Base-by-base conservation (phyloP, 2,329 filamentous ascomycete species). In the Pseudogymnoascus sp. region DNA sequence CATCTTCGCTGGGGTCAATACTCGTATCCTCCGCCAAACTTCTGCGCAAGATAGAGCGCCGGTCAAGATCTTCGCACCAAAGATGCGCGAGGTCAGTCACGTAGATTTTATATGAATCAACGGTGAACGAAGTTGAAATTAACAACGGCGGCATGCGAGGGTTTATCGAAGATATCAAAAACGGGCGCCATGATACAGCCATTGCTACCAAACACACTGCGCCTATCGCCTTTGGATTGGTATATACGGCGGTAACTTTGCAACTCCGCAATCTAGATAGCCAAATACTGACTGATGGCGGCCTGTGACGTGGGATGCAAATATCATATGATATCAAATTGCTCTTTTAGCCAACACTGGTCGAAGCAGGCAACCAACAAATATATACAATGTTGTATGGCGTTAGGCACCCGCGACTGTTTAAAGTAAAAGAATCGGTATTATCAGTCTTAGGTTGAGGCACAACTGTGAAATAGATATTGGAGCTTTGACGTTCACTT, bases 61-160 rank as follows among this genome's bases (percentile, higher is more conserved):
- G 77, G 61, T 85, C 80, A 20, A 92, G 74, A 7, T 72, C 78
- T 73, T 92, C 89, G 25, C 77, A 74, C 89, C 89, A 94, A n/a
- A 92, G 76, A 65, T 86, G 82, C 69, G 82, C 85, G 63, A 92
- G 78, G 70, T 93, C 89, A 2, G 88, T 90, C 38, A 93, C 70
- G 62, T 83, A 79, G 28, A 92, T 71, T 1, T 76, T 79, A 74
- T 92, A 92, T 9, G 83, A 80, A 11, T 79, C 73, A 14, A 76
- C 59, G 4, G 75, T 75, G 68, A 88, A 85, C 28, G 73, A 69
- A 18, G 81, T 76, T 63, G 87, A 88, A 43, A 88, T 77, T 35
- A 92, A 77, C 6, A 92, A 78, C 37, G 80, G 76, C 9, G 87
- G 88, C 5, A 85, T 58, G 35, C 57, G 35, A 14, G 57, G 20